Base-by-base conservation (phyloP, 148 eudicot genomes). In the Fallopia convolvulus region DNA sequence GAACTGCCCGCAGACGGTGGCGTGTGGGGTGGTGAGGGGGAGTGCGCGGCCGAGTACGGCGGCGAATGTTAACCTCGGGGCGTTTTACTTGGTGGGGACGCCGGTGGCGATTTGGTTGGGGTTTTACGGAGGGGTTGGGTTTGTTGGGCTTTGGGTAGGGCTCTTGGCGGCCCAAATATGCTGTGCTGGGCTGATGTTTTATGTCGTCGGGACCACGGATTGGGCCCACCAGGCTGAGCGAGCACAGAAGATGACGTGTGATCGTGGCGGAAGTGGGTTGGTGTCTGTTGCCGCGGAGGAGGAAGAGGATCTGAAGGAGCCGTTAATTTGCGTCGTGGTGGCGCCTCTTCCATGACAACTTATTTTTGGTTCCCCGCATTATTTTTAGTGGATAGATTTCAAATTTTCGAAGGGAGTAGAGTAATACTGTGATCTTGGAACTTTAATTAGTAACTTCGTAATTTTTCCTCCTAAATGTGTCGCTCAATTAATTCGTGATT, bases 161-260 rank as follows among this genome's bases (percentile, higher is more conserved):
- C 82, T 91, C 9, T 70, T 91, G 5, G 53, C 91, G 21, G 93
- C 93, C 83, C 96, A 91, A 60, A 80, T 86, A 8, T 85, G 91
- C 40, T 91, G 96, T 82, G 91, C 89, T 77, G 92, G 92, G 84
- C 0, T 89, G 23, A 85, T 91, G 92, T 80, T 93, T 79, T 87
- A 82, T 84, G 96, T 91, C 70, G 97, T 93, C 30, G 90, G 94
- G 85, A 83, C 97, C 20, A 93, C 98, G 2, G 87, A 91, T 33
- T 93, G 98, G 98, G 80, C 85, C 40, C 40, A 75, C 63, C 88
- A 93, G 78, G 91, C 98, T 1, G 73, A 52, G 39, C 84, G 86
- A 82, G 97, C 98, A 63, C 88, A 91, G 79, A 72, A 41, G 81
- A 85, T 93, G 78, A 87, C 90, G 78, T 82, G 86, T 77, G 32